These are phyloP conservation scores for Aegilops tauschii DNA, from an alignment of 176 grass and related monocot species.

Conservation along the genomic window DNA sequence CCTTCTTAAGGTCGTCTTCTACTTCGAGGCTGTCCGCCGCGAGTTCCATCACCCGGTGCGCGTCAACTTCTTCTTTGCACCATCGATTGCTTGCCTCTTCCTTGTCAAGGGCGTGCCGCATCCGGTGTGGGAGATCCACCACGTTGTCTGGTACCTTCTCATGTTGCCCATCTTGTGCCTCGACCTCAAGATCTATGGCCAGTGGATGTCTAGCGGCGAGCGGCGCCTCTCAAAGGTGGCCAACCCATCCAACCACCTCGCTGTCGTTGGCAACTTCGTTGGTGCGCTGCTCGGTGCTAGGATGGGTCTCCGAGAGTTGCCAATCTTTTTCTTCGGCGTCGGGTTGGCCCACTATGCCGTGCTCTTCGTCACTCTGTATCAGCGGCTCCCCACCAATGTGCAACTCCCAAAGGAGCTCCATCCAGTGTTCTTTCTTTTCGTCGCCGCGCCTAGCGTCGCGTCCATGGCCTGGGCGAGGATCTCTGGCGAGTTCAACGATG, in stretches of 20 bases:
- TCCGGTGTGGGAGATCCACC: not conserved
- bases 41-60: conserved; percentile 51
- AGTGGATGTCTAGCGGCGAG: conserved; percentile 80
- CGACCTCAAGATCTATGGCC: conserved; percentile 79
- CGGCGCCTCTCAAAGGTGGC: conserved; percentile 69
- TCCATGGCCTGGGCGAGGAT: conserved; percentile 63
- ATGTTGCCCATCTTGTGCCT: conserved; percentile 49
- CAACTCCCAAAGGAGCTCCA: conserved; percentile 68
- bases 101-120: conserved; percentile 20
- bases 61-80: conserved; percentile 64
- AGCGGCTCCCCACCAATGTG: conserved; percentile 73
- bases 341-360: conserved; percentile 69
- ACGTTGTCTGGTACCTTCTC: conserved; percentile 53
- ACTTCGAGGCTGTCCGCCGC: conserved; percentile 46
- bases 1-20: conserved; percentile 42
- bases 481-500: conserved; percentile 37
- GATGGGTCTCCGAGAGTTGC: conserved; percentile 57
- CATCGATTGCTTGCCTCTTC: conserved; percentile 57
- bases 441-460: conserved; percentile 59
- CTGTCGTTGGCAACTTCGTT: conserved; percentile 53
- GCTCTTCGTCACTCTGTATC: conserved; percentile 78
- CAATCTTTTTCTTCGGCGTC: conserved; percentile 63
- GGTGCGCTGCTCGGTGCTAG: conserved; percentile 58
- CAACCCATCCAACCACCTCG: conserved; percentile 72
- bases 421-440: conserved; percentile 80